These are phyloP conservation scores for Suhomyces faveliae DNA, from an alignment of 805 yeast genomes.

Conservation along the genomic window DNA sequence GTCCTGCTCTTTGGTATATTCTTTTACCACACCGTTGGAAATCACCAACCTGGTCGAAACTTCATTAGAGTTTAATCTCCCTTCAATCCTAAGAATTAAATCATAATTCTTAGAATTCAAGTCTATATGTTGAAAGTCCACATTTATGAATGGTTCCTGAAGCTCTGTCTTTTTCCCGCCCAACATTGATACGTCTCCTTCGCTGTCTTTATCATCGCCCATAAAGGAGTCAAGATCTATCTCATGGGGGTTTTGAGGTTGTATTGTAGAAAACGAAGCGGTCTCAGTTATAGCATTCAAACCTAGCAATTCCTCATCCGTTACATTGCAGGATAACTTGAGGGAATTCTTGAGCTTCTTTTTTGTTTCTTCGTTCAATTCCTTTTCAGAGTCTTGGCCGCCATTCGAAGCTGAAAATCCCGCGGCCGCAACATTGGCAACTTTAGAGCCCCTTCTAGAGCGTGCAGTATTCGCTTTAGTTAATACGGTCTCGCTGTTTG, in stretches of 20 bases:
- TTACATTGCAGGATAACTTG: constrained; percentile 34
- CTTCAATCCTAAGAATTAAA: constrained; percentile 19
- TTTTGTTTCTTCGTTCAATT: constrained; percentile 21
- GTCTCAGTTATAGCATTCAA: constrained; percentile 30
- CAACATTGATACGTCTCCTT: not conserved
- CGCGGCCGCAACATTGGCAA: constrained; percentile 1
- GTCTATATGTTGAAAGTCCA: constrained; percentile 25
- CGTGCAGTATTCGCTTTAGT: not conserved
- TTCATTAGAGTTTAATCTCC: constrained; percentile 10
- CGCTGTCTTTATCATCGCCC: constrained; percentile 9
- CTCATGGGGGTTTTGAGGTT: constrained; percentile 13
- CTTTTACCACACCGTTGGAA: constrained; percentile 25
- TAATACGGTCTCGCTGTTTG: not conserved
- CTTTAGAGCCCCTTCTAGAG: constrained; percentile 8
- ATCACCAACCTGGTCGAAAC: constrained; percentile 24
- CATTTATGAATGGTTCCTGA: constrained; percentile 9
- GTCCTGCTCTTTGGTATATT: constrained; percentile 5
- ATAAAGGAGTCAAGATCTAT: constrained; percentile 26
- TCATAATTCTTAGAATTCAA: constrained; percentile 24
- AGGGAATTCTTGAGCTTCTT: constrained; percentile 34
- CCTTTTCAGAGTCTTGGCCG: constrained; percentile 8
- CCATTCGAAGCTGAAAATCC: not conserved
- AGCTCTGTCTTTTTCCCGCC: constrained; percentile 1
- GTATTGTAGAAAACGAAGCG: constrained; percentile 17
- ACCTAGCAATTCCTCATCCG: constrained; percentile 39